A percentile compares a stretch with the other conserved stretches of the same genome.
Evolutionary conservation across 352 stramenopile genomes (phyloP).

Genomic region (Saprolegnia parasitica): DNA sequence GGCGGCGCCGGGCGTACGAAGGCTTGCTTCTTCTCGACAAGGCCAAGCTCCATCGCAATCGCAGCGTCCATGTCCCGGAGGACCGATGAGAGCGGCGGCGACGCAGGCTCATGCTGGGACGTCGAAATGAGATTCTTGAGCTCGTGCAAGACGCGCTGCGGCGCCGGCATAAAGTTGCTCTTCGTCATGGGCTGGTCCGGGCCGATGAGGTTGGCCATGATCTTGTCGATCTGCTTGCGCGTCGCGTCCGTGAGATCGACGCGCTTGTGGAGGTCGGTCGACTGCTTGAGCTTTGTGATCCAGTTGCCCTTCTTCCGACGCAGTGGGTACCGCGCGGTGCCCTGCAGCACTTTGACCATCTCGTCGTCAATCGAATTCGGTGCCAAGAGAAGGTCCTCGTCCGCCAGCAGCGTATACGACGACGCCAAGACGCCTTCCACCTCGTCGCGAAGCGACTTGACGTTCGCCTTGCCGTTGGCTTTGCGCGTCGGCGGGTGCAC

Average conservation of each 20-base stretch:
- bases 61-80: constrained; percentile 24
- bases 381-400: neutral
- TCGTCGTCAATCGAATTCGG: neutral
- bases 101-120: neutral
- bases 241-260: constrained; percentile 15
- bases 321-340: neutral
- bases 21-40: neutral
- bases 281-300: constrained; percentile 8
- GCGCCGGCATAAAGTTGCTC: constrained; percentile 24
- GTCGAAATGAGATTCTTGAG: constrained; percentile 14
- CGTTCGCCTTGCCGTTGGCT: neutral
- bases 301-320: constrained; percentile 2
- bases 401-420: neutral
- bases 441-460: neutral
- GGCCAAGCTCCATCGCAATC: constrained; percentile 8
- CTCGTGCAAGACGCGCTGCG: constrained; percentile 18
- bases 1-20: neutral
- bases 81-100: constrained; percentile 1
- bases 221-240: constrained; percentile 21
- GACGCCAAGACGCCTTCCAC: neutral
- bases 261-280: neutral
- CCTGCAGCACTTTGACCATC: neutral
- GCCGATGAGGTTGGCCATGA: constrained; percentile 26
- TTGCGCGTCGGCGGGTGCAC: neutral
- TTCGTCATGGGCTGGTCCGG: constrained; percentile 5